Base-by-base conservation (phyloP, 2,329 filamentous ascomycete genomes). In the Fusarium incarnatum region DNA sequence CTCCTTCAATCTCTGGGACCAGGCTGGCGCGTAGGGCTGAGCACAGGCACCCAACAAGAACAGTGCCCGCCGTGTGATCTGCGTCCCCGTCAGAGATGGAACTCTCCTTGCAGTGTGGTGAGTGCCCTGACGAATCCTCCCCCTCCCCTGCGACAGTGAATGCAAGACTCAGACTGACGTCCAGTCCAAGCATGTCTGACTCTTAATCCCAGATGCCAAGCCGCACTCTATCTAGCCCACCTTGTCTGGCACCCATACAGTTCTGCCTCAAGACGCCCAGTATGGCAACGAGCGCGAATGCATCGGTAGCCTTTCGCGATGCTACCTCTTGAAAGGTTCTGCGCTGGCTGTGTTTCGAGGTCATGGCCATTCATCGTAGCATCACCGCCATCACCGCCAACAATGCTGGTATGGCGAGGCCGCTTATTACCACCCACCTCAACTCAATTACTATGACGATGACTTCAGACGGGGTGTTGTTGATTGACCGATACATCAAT, bases 201-300 rank as follows among this genome's bases (percentile, higher is more conserved):
- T 30, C 28, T 59, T 37, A 55, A 64, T 60, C 40, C 58, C 30
- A 46, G 55, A 60, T 67, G 69, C 68, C 64, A 69, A 70, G 67
- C 50, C 50, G 41, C 42, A 46, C 46, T 46, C 40, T 41, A 55
- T 41, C 32, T 41, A 57, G 27, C 54, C 42, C 46, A 58, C 44
- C 48, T 50, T 50, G 48, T 18, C 30, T 40, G 15, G 22, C 32
- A 52, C 37, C 50, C 34, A 27, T 54, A 34, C 34, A 52, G 34
- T 45, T 53, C 48, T 68, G 48, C 40, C 32, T 46, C 49, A 42
- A 60, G 53, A 27, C 54, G 50, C 72, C 73, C 55, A 64, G 70
- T 70, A 63, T 47, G 73, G 73, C 64, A 75, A 75, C 74, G 72
- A 72, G 67, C 73, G 73, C 73, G 74, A 73, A 70, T 67, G 67